These are phyloP conservation scores for Dictyostelium capitatum DNA, from an alignment of 78 protist genomes.

Conservation along the genomic window DNA sequence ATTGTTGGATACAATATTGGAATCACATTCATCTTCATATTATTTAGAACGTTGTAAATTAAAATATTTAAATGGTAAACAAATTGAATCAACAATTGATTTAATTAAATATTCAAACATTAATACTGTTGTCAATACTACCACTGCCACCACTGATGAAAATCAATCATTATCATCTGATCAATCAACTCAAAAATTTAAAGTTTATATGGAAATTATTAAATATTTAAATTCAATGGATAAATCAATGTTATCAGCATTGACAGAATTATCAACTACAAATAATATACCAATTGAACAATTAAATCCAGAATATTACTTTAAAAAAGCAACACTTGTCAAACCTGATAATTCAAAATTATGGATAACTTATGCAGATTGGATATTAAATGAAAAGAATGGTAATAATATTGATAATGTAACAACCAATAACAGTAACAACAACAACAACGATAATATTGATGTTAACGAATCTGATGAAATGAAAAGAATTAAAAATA, in stretches of 20 bases:
- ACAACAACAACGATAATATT: background rate
- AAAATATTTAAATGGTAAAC: constrained; percentile 26
- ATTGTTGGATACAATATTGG: constrained; percentile 42
- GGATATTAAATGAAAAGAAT: background rate
- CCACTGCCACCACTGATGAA: background rate
- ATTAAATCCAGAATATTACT: constrained; percentile 35
- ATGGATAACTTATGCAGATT: constrained; percentile 22
- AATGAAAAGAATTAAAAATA: constrained; percentile 7
- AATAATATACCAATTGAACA: background rate
- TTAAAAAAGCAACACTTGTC: background rate
- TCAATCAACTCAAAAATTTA: background rate
- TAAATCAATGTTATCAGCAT: background rate
- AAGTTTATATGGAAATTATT: constrained; percentile 25
- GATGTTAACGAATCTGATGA: background rate
- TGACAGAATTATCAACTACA: constrained; percentile 7
- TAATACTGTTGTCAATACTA: background rate
- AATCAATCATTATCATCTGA: background rate
- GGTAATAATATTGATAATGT: background rate
- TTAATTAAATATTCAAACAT: background rate
- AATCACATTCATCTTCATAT: constrained; percentile 32
- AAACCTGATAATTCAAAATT: constrained; percentile 25
- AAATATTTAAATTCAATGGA: background rate
- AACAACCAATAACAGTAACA: background rate
- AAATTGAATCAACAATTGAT: constrained; percentile 19
- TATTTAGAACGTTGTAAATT: constrained; percentile 44